phyloP scores from a whole-genome alignment of 192 early-diverging fungal species.

The Rhizoclosmatium globosum region DNA sequence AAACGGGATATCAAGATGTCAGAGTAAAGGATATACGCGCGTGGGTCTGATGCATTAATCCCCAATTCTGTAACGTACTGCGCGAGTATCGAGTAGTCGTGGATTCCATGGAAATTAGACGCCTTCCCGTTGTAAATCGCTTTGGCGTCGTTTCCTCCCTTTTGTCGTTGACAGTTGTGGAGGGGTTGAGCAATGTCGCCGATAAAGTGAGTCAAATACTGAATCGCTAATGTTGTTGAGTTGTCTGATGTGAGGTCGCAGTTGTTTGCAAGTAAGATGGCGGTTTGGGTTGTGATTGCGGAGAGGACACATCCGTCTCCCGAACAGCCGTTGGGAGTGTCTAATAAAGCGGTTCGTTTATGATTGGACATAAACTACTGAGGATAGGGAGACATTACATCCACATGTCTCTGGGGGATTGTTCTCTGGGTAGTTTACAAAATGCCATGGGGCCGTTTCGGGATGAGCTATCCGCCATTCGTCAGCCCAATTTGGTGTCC shows the following conservation, averaged over 20 bases:
- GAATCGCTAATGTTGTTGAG: constrained; percentile 15
- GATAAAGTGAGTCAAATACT: constrained; percentile 54
- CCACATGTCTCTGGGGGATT: constrained; percentile 6
- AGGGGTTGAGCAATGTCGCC: constrained; percentile 58
- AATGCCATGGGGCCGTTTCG: constrained; percentile 24
- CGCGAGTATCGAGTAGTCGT: constrained; percentile 46
- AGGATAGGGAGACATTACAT: neutral
- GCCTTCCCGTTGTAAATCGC: constrained; percentile 29
- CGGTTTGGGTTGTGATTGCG: constrained; percentile 37
- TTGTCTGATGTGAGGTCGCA: neutral
- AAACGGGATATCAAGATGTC: constrained; percentile 8
- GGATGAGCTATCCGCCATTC: neutral
- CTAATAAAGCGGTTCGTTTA: too few relatives aligned
- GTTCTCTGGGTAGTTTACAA: constrained; percentile 5
- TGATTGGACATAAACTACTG: too few relatives aligned
- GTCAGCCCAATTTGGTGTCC: constrained; percentile 35
- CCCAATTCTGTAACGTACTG: constrained; percentile 31
- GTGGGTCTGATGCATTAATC: neutral
- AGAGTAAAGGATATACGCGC: neutral
- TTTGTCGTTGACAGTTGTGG: constrained; percentile 44
- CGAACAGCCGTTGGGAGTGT: constrained; percentile 4
- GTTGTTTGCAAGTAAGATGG: neutral
- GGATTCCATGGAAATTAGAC: constrained; percentile 46
- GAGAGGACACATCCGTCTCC: constrained; percentile 12
- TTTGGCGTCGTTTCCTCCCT: constrained; percentile 29